phyloP scores from a whole-genome alignment of 257 asterid genomes.

The Solanum appendiculatum region DNA sequence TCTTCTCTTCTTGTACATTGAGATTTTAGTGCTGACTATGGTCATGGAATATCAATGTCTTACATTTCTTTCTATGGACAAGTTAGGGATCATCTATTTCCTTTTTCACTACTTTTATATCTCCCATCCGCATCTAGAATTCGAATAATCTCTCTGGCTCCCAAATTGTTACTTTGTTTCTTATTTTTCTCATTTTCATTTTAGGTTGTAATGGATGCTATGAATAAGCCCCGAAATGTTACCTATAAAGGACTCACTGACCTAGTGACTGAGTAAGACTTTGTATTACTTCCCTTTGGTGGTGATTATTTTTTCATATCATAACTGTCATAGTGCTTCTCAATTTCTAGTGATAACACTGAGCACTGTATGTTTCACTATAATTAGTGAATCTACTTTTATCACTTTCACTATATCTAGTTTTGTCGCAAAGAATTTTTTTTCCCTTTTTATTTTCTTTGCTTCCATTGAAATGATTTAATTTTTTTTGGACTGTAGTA shows the following conservation, averaged over 20 bases:
- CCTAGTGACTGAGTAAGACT: conserved; percentile 86
- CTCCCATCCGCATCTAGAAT: background rate
- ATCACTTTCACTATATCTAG: background rate
- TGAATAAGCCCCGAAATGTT: conserved; percentile 78
- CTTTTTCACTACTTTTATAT: background rate
- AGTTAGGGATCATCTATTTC: background rate
- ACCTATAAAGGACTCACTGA: conserved; percentile 85
- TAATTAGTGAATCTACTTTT: background rate
- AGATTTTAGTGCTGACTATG: background rate
- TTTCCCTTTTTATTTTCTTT: background rate
- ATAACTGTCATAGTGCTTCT: background rate
- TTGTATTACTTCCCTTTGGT: conserved; percentile 6
- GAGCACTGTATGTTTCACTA: background rate
- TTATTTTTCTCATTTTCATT: background rate
- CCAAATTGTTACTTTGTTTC: background rate
- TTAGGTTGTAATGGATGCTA: conserved; percentile 91
- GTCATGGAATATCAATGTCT: background rate
- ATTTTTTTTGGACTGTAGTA: too few relatives aligned
- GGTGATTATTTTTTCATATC: background rate
- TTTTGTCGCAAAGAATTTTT: background rate
- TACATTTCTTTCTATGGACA: background rate
- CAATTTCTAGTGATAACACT: background rate
- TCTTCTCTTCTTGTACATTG: background rate
- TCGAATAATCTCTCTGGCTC: background rate
- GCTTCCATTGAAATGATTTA: background rate